Percentiles rank a stretch among this genome's conserved stretches.
These are phyloP conservation scores for Melastoma candidum DNA, from an alignment of 441 rosid genomes.

Conservation along the genomic window DNA sequence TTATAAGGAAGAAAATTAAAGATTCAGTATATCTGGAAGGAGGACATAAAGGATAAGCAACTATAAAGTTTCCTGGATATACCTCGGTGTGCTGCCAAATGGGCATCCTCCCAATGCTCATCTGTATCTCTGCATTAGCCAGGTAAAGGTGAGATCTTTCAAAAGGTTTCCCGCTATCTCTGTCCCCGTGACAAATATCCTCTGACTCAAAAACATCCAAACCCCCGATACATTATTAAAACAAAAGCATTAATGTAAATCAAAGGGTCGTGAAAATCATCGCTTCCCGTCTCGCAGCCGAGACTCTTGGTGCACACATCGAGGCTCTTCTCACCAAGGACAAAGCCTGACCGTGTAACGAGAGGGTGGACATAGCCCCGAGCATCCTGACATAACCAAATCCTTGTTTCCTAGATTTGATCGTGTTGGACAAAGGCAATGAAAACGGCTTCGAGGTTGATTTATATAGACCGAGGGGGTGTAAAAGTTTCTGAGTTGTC, in stretches of 20 bases:
- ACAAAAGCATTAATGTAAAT: too few species aligned
- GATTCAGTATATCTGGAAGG: slow-evolving; percentile 2
- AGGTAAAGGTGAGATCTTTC: slow-evolving; percentile 64
- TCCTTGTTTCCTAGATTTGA: too few species aligned
- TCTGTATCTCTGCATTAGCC: slow-evolving; percentile 84
- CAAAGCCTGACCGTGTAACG: too few species aligned
- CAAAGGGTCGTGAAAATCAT: background rate
- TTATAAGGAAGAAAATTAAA: background rate
- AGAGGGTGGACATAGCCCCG: too few species aligned
- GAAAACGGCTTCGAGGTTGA: too few species aligned
- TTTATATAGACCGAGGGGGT: too few species aligned
- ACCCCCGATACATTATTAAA: too few species aligned
- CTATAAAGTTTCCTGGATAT: background rate
- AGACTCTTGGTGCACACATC: slow-evolving; percentile 58
- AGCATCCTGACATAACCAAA: too few species aligned
- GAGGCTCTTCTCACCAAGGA: slow-evolving; percentile 32
- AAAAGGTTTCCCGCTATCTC: slow-evolving; percentile 26
- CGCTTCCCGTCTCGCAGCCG: slow-evolving; percentile 48
- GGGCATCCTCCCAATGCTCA: slow-evolving; percentile 64
- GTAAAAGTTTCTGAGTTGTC: too few species aligned
- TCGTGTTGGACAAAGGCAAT: too few species aligned
- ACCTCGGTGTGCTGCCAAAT: slow-evolving; percentile 90
- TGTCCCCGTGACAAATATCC: slow-evolving; percentile 19
- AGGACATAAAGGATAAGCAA: background rate
- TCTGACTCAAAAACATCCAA: slow-evolving; percentile 37